These are phyloP conservation scores for Dothideomycetidae sp. DNA, from an alignment of 2,329 filamentous ascomycete species.

Conservation along the genomic window DNA sequence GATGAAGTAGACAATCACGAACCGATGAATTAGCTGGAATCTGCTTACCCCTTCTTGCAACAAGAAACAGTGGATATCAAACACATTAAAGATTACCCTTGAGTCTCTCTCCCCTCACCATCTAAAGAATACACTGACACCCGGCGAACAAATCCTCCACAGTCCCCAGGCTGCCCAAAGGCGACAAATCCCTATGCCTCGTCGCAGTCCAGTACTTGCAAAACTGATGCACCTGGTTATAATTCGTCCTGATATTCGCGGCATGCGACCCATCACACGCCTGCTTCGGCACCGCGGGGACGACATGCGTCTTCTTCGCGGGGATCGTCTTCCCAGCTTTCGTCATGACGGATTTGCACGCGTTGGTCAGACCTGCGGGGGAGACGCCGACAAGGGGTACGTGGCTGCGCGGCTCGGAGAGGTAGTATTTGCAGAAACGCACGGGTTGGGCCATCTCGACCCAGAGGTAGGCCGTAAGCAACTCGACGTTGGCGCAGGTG, in stretches of 20 bases:
- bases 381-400: background rate
- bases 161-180: background rate
- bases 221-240: background rate
- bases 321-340: background rate
- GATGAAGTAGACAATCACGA: no score
- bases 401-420: background rate
- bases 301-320: background rate
- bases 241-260: background rate
- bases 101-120: no score
- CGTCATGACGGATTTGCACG: background rate
- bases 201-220: background rate
- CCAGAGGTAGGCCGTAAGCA: background rate
- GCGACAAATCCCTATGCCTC: background rate
- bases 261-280: background rate
- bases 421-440: background rate
- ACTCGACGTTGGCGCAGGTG: background rate
- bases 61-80: no score
- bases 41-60: no score
- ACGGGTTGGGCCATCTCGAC: background rate
- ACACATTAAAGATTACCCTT: no score
- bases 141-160: background rate
- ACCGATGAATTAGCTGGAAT: no score
- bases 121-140: background rate
- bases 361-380: background rate
- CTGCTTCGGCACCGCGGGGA: background rate